These are phyloP conservation scores for Psilocybe azurescens DNA, from an alignment of 768 basidiomycete genomes.

Conservation along the genomic window DNA sequence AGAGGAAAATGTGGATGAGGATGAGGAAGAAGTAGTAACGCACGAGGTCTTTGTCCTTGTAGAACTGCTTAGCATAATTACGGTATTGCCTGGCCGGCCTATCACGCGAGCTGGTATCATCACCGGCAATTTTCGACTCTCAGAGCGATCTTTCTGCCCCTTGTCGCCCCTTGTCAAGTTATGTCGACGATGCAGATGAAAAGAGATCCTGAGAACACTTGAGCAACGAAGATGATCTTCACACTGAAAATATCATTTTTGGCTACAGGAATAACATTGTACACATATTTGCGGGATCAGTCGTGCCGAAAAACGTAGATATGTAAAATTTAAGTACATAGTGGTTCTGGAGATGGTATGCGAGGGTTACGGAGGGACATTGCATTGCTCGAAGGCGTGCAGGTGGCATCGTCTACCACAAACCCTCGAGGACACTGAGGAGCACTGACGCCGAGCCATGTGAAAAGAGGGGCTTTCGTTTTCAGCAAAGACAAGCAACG, in stretches of 20 bases:
- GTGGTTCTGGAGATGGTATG: too few relatives aligned
- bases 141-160: background rate
- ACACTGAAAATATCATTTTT: conserved; percentile 1
- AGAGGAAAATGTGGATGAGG: background rate
- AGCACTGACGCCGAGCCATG: background rate
- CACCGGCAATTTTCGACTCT: background rate
- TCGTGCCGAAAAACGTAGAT: conserved; percentile 8
- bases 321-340: background rate
- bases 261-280: conserved; percentile 11
- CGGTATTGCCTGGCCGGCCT: conserved; percentile 18
- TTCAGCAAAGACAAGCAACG: background rate
- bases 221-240: conserved; percentile 3
- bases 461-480: conserved; percentile 1
- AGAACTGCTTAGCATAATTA: conserved; percentile 9
- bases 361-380: too few relatives aligned
- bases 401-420: background rate
- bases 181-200: background rate
- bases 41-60: conserved; percentile 27
- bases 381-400: background rate
- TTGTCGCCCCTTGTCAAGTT: background rate
- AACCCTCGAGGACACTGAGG: background rate
- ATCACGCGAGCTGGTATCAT: conserved; percentile 24
- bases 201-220: background rate
- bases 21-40: conserved; percentile 18
- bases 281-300: background rate